These are phyloP conservation scores for Phytophthora vignae DNA, from an alignment of 352 stramenopile species.

Conservation along the genomic window DNA sequence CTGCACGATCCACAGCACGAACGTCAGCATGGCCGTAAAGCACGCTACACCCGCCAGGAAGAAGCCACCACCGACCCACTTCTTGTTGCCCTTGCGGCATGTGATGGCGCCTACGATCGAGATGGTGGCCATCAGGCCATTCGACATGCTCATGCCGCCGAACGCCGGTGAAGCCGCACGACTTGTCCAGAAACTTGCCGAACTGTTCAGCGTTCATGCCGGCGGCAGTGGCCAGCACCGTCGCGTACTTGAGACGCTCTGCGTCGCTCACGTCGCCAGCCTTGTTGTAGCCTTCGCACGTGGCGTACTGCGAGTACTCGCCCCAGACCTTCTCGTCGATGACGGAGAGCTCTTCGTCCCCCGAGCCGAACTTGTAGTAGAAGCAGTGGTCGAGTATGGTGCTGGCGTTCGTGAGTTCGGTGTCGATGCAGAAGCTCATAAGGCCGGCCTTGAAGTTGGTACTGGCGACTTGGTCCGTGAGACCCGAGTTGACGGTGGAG, in stretches of 20 bases:
- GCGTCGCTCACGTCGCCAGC: constrained; percentile 36
- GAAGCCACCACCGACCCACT: constrained; percentile 27
- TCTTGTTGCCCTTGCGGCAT: constrained; percentile 39
- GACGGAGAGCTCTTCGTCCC: constrained; percentile 46
- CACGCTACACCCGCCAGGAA: constrained; percentile 25
- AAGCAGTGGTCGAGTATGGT: constrained; percentile 64
- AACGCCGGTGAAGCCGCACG: constrained; percentile 57
- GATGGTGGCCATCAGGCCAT: constrained; percentile 55
- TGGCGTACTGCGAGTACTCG: constrained; percentile 56
- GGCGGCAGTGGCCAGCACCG: constrained; percentile 45
- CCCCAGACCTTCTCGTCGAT: constrained; percentile 39
- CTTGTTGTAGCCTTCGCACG: constrained; percentile 56
- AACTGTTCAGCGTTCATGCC: constrained; percentile 57
- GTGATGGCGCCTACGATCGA: constrained; percentile 62
- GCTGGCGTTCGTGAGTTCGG: constrained; percentile 48
- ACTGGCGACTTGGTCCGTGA: constrained; percentile 19
- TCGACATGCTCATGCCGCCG: constrained; percentile 45
- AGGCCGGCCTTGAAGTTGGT: constrained; percentile 33
- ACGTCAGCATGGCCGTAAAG: constrained; percentile 28
- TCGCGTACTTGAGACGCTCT: constrained; percentile 42
- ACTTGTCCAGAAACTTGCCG: constrained; percentile 65
- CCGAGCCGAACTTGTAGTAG: constrained; percentile 64
- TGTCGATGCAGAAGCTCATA: constrained; percentile 53
- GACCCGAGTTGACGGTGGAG: constrained; percentile 24
- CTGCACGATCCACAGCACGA: constrained; percentile 60